Evolutionary conservation across 192 early-diverging fungal genomes (phyloP), one percentile per base, ranked within the genome.

Genomic region (Phlyctochytrium bullatum): DNA sequence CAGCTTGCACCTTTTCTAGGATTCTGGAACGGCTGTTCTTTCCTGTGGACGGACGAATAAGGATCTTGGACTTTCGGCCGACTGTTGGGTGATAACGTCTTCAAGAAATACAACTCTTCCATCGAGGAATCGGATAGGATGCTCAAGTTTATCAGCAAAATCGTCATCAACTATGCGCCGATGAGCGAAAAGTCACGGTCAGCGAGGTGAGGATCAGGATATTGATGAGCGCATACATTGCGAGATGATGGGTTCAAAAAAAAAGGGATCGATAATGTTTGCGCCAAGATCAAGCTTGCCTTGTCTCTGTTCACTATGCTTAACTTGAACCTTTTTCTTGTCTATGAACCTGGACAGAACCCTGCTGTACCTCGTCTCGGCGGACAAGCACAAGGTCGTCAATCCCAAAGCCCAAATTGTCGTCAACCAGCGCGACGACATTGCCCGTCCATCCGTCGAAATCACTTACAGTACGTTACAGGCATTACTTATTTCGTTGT

Each of bases 101-200:
- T 47, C 40, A 47, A 47, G 40, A 47, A 20, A 47, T n/a, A n/a
- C n/a, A n/a, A n/a, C n/a, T n/a, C n/a, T n/a, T n/a, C n/a, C n/a
- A n/a, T n/a, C n/a, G n/a, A n/a, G n/a, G n/a, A n/a, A n/a, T n/a
- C n/a, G n/a, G n/a, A n/a, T n/a, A n/a, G n/a, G 14, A 61, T 67
- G 57, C 50, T 71, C 28, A 12, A 20, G 52, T 71, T 71, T 36
- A 64, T 71, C 53, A 62, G 64, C 23, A 56, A 57, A 24, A 3
- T 71, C 30, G 62, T 52, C 12, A 47, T 71, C 69, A 64, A 28
- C 61, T 71, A 58, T 30, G 69, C 69, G 4, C 69, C 69, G 10
- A 3, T 71, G 61, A 62, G 61, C 34, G 53, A 57, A 31, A 63
- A 24, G 14, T 56, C 69, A 2, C 51, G 62, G 24, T 71, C 69